A percentile compares a stretch with the other conserved stretches of the same genome.
Conservation (phyloP, 352 stramenopile species). For the Globisporangium apiculatum region DNA sequence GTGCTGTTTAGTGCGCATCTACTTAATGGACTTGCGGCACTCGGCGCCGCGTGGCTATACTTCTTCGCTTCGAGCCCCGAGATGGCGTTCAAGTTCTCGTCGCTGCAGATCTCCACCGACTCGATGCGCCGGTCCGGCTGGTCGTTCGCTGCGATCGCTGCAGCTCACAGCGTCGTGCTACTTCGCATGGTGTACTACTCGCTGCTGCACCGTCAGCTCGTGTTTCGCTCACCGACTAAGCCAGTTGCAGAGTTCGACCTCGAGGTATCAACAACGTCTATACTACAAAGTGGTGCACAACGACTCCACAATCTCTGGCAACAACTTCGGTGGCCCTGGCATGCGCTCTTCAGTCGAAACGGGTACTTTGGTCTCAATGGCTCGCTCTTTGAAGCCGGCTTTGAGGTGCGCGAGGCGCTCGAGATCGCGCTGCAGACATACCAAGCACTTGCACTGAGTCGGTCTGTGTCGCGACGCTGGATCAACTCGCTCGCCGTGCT, state of each 20-base stretch:
- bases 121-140: not conserved
- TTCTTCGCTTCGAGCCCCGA: not conserved
- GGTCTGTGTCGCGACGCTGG: slow-evolving; percentile 12
- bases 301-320: not conserved
- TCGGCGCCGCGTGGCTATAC: not conserved
- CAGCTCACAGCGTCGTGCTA: not conserved
- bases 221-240: not conserved
- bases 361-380: slow-evolving; percentile 13
- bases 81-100: not conserved
- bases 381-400: slow-evolving; percentile 10
- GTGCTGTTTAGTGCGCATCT: not conserved
- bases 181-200: not conserved
- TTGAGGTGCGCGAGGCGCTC: slow-evolving; percentile 7
- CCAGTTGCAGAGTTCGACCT: not conserved
- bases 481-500: slow-evolving; percentile 16
- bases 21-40: not conserved
- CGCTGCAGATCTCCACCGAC: not conserved
- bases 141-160: not conserved
- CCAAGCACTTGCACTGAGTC: slow-evolving; percentile 15
- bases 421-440: slow-evolving; percentile 21
- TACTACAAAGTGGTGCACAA: not conserved
- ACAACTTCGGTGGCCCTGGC: not conserved
- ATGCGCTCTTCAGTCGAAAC: slow-evolving; percentile 13
- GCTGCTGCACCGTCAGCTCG: not conserved
- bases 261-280: not conserved